Evolutionary conservation across 1,284 basidiomycete genomes (phyloP), one percentile per base, ranked within the genome.

Genomic region (Porodaedalea pini): DNA sequence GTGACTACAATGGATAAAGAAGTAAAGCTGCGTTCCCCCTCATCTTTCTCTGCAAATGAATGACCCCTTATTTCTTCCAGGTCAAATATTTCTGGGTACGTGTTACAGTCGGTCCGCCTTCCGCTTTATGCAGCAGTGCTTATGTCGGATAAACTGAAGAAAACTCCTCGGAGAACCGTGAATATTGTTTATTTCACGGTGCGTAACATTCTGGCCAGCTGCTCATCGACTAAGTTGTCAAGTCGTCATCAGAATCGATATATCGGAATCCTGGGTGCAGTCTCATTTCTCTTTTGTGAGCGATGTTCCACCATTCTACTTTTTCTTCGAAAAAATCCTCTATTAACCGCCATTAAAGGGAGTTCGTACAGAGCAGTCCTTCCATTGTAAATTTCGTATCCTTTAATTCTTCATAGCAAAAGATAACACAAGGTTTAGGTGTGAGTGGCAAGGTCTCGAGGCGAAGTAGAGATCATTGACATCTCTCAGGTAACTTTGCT

Each of bases 131-230:
- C 8, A 10, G 8, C 29, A 17, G 10, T 6, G 17, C 19, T 54
- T 40, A 40, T 21, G 7, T 7, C 19, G 2, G 3, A 6, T 4
- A 17, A 29, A 8, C 6, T 15, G 23, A 25, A 54, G 52, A 47
- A 31, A 32, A 6, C 32, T 5, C 51, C 51, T 7, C 21, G 40
- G 19, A 45, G 31, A 23, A 23, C 43, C 3, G 43, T 37, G 2
- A 43, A 41, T n/a, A 31, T 54, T 27, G 19, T 54, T n/a, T 54
- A 54, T 13, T 54, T 54, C 29, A n/a, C 23, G n/a, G 52, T 54
- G 17, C 11, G 52, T 41, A 5, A 10, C 5, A 21, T 1, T 11
- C 15, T 10, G 13, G 13, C 11, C 17, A 13, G 17, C 13, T 21
- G 11, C 29, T 4, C 2, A n/a, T 11, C 11, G 25, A 45, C 8